A percentile compares a stretch with the other conserved stretches of the same genome.
Evolutionary conservation across 208 protist genomes (phyloP).

Genomic region (Vickermania spadyakhi): DNA sequence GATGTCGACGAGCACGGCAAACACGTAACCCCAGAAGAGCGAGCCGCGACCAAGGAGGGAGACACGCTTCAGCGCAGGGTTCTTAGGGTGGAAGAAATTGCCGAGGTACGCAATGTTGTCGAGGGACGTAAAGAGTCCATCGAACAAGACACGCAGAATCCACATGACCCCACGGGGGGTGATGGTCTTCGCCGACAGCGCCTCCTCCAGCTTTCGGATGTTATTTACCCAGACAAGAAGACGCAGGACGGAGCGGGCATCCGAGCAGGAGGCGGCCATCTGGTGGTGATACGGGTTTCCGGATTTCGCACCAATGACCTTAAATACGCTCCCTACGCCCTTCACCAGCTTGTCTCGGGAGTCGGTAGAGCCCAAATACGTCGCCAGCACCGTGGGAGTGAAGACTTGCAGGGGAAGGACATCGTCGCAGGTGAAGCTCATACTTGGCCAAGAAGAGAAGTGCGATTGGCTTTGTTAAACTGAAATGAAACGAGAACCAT

Average conservation of each 20-base stretch:
- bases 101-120: conserved; percentile 76
- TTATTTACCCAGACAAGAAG: conserved; percentile 60
- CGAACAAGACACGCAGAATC: conserved; percentile 51
- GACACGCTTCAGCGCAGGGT: conserved; percentile 17
- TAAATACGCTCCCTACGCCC: conserved; percentile 56
- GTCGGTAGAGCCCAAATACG: conserved; percentile 49
- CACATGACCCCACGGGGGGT: conserved; percentile 45
- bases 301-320: conserved; percentile 30
- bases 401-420: not conserved
- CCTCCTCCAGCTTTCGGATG: conserved; percentile 41
- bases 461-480: too few species aligned
- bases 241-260: conserved; percentile 56
- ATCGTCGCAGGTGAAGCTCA: not conserved
- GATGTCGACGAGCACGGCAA: conserved; percentile 41
- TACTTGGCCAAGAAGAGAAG: too few species aligned
- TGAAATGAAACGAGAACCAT: too few species aligned
- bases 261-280: conserved; percentile 44
- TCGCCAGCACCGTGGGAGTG: conserved; percentile 15
- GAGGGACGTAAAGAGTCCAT: conserved; percentile 64
- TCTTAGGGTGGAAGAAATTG: conserved; percentile 24
- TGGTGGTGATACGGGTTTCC: conserved; percentile 34
- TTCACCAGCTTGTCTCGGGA: conserved; percentile 76
- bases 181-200: conserved; percentile 33
- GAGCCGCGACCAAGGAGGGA: conserved; percentile 27
- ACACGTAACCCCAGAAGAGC: conserved; percentile 62